phyloP scores from a whole-genome alignment of 108 stramenopile species.

The Discostella pseudostelligera region DNA sequence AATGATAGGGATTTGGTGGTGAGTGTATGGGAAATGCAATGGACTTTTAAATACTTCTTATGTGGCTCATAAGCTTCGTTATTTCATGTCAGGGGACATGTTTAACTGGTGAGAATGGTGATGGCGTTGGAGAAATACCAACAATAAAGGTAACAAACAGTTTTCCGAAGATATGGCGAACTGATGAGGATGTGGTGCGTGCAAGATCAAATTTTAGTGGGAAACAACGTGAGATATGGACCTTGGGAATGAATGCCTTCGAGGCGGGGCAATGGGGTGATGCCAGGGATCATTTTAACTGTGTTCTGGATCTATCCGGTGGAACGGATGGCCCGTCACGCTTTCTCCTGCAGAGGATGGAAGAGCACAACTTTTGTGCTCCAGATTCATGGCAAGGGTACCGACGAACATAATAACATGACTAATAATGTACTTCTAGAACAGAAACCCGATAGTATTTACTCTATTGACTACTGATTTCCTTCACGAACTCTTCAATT shows the following conservation, averaged over 20 bases:
- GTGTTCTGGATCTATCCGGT: constrained; percentile 36
- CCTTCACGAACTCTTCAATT: constrained; percentile 84
- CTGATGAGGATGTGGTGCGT: constrained; percentile 41
- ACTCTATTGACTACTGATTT: constrained; percentile 40
- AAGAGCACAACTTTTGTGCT: constrained; percentile 22
- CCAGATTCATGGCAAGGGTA: constrained; percentile 44
- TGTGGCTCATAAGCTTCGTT: neutral
- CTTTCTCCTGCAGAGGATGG: constrained; percentile 31
- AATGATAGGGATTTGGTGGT: neutral
- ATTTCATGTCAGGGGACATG: neutral
- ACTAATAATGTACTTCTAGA: constrained; percentile 3
- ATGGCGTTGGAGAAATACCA: constrained; percentile 41
- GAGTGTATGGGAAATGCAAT: neutral
- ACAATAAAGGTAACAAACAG: constrained; percentile 27
- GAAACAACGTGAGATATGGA: constrained; percentile 28
- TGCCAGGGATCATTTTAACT: constrained; percentile 29
- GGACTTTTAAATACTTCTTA: neutral
- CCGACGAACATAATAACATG: constrained; percentile 10
- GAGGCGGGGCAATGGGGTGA: constrained; percentile 37
- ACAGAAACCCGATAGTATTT: neutral
- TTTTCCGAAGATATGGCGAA: constrained; percentile 42
- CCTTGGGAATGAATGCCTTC: constrained; percentile 39
- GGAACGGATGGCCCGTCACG: constrained; percentile 50
- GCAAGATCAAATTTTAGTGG: constrained; percentile 36
- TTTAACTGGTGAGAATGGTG: constrained; percentile 6